Evolutionary conservation across 1,139 yeast genomes (phyloP), one percentile per base, ranked within the genome.

Genomic region (Scheffersomyces stambukii): DNA sequence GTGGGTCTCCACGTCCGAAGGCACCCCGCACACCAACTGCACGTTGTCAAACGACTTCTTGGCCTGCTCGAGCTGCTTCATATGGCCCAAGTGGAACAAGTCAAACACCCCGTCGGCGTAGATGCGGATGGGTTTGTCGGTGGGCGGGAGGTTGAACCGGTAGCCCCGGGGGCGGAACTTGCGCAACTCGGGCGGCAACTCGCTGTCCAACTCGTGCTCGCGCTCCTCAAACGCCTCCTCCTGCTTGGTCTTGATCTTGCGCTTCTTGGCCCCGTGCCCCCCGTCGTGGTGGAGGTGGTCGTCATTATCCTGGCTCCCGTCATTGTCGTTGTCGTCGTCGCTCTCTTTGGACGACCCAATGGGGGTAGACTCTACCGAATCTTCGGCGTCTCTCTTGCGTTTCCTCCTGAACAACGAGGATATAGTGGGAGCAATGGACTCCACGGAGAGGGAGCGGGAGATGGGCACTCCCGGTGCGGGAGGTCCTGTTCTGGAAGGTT

Each of bases 81-180:
- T 91, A 54, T 91, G 98, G 14, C 98, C 98, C 50, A 91, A 60
- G 57, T 91, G 98, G 61, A 91, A 91, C 42, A 91, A 66, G 59
- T 91, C 98, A 64, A 91, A 91, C 13, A 91, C 96, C 27, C 98
- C 98, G 57, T 91, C 98, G 5, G 98, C 98, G 52, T 91, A 91
- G 14, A 91, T 75, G 38, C 98, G 72, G 21, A 91, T 78, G 1
- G 96, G 91, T 36, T 96, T 70, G 51, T 82, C 95, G 9, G 58
- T 64, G 1, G 96, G 94, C 3, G 98, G 98, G 16, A 80, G 45
- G 44, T 85, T 86, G 57, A 91, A 77, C 42, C 61, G 60, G 53
- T 52, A 80, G 1, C 94, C 94, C 16, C 51, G 52, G 7, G 95
- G 94, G 46, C 93, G 70, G 51, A 65, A 82, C 51, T 76, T 81